Evolutionary conservation across 2,329 filamentous ascomycete genomes (phyloP), one percentile per base, ranked within the genome.

Genomic region (Curvularia hawaiiensis): DNA sequence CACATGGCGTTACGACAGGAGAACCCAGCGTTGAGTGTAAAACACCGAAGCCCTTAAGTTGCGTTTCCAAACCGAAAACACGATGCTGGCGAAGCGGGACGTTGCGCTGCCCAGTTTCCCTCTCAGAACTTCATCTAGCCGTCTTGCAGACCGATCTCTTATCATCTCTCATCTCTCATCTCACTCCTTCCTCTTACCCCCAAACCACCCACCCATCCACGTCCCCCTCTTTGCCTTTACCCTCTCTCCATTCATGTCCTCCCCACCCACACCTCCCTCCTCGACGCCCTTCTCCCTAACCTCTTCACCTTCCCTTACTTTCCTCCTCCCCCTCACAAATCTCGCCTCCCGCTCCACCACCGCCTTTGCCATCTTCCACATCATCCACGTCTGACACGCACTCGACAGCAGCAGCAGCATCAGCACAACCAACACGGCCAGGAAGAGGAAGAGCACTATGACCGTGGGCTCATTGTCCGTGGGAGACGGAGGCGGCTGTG

Each of bases 361-460:
- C 14, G 61, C 60, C 14, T 51, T 51, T 0, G 68, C 67, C 40
- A 71, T 58, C 2, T 65, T 64, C 66, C 66, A 70, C 8, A 67
- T 33, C 43, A 67, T 59, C 60, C 69, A 72, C 3, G 68, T 71
- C 31, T 70, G 67, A 22, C 69, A 58, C 0, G 54, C 44, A 0
- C 68, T 26, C 0, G 61, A 35, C 10, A 69, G 33, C 9, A 72
- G 56, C 9, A 71, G 41, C 0, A 72, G 61, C 16, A 68, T 54
- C 3, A 72, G 63, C 1, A 65, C 57, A 31, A 72, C 47, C 1
- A 72, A 57, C 24, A 68, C 64, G 3, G 65, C 67, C 50, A 72
- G 70, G 30, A 64, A 39, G 33, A 69, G 67, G 59, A 69, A 68
- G 54, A 72, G 65, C 45, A 67, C 62, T 26, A 71, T 60, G 18